Evolutionary conservation across 305 asterid species (phyloP), one percentile per base, ranked within the genome.

Genomic region (Fraxinus paxiana): DNA sequence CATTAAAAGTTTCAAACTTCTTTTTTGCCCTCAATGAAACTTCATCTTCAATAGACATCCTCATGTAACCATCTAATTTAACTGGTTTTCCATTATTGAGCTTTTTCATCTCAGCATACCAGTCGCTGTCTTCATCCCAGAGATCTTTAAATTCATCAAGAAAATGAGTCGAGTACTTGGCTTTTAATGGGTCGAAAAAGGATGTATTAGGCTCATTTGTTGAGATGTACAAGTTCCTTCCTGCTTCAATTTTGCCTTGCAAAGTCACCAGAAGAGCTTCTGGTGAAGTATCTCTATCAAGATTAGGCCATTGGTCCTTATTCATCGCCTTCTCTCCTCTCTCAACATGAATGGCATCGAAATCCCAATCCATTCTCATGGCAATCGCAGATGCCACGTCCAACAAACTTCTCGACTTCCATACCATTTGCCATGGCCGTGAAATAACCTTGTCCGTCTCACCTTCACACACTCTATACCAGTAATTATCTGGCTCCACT

Each of bases 401-500:
- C 89, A 92, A 22, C 75, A 93, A 81, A 35, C 92, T 84, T 82
- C 93, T 90, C 30, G 98, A 89, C 81, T 92, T 95, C 91, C 90
- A 72, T 22, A 93, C 80, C 88, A 89, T 76, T 76, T 86, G 91
- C 97, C 98, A 95, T 18, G 98, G 98, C 59, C 98, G 85, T 75
- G 86, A 84, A 79, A 92, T 84, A 3, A 87, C 84, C 10, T 87
- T 84, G 71, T 82, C 92, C 0, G 95, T 78, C 84, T 88, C 93
- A 8, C 97, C 97, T 80, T 95, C 98, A 35, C 98, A 93, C n/a
- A 95, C 98, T 61, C 92, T 87, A 79, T 78, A 86, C 98, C 98
- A 92, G 82, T 89, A 92, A 75, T 91, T 93, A 87, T 91, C 98
- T 3, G 97, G 97, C 90, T 93, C 96, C 20, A 88, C 95, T 0